Percentiles rank a stretch among this genome's conserved stretches.
Evolutionary conservation across 129 eudicot species (phyloP).

Genomic region (Artemisia tridentata): DNA sequence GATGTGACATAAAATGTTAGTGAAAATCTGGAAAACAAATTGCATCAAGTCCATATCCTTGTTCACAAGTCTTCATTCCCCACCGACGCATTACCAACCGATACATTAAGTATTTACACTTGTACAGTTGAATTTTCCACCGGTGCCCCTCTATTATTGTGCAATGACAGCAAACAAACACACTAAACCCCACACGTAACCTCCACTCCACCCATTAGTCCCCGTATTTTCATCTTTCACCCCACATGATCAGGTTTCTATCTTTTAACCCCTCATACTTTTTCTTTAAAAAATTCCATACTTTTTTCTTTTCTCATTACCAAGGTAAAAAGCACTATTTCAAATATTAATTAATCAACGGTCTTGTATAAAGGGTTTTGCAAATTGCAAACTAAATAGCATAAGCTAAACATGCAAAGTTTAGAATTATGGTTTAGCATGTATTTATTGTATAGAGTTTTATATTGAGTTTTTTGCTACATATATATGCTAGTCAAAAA

Average conservation of each 20-base stretch:
- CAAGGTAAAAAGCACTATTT: slow-evolving; percentile 6
- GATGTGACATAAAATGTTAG: too few relatives aligned
- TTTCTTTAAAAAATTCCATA: neutral
- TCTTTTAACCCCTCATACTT: neutral
- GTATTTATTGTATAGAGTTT: too few relatives aligned
- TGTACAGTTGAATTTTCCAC: slow-evolving; percentile 18
- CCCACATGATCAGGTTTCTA: neutral
- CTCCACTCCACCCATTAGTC: slow-evolving; percentile 11
- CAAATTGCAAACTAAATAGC: neutral
- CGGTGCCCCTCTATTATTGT: slow-evolving; percentile 19
- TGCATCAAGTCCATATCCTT: too few relatives aligned
- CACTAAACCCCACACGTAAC: slow-evolving; percentile 20
- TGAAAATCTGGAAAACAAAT: too few relatives aligned
- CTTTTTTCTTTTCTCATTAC: neutral
- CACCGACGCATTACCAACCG: neutral
- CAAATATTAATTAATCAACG: neutral
- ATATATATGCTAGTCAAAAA: too few relatives aligned
- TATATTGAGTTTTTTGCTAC: too few relatives aligned
- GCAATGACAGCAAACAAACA: slow-evolving; percentile 21
- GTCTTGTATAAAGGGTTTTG: neutral
- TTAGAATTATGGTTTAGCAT: neutral
- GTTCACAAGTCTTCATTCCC: too few relatives aligned
- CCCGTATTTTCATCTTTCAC: slow-evolving; percentile 10
- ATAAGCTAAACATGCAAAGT: neutral
- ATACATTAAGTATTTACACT: slow-evolving; percentile 1